A percentile compares a stretch with the other conserved stretches of the same genome.
These are phyloP conservation scores for Trichoderma afroharzianum DNA, from an alignment of 2,329 filamentous ascomycete genomes.

Conservation along the genomic window DNA sequence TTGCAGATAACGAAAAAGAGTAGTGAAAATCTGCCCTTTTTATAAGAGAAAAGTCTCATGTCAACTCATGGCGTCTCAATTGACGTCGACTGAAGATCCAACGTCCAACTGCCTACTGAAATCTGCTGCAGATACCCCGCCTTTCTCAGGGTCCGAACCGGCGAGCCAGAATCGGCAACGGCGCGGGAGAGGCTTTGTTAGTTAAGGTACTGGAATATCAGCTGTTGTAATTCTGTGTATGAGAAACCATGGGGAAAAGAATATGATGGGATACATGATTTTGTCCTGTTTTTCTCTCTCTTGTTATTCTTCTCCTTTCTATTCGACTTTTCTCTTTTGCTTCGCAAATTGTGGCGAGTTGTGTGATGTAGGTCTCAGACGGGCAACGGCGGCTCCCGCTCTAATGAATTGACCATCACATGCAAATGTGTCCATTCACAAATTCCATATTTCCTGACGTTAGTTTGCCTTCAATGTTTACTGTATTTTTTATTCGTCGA, in stretches of 20 bases:
- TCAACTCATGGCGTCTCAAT: background rate
- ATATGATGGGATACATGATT: background rate
- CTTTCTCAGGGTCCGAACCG: background rate
- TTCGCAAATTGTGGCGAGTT: background rate
- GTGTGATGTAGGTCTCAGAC: background rate
- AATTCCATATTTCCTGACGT: background rate
- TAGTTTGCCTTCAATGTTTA: too few relatives aligned
- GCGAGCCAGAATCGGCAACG: background rate
- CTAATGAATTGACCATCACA: background rate
- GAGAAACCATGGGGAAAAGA: background rate
- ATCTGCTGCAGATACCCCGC: background rate
- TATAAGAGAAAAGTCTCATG: background rate
- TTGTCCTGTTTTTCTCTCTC: too few relatives aligned
- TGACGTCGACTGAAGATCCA: background rate
- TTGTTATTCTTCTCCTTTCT: background rate
- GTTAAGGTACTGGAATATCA: background rate
- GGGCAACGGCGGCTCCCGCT: background rate
- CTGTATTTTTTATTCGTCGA: accelerated
- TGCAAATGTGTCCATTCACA: background rate
- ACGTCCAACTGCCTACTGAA: background rate
- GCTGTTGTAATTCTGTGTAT: background rate
- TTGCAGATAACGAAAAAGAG: background rate
- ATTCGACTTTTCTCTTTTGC: background rate
- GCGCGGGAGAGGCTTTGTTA: background rate
- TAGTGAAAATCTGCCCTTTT: background rate